Evolutionary conservation across 2,329 filamentous ascomycete species (phyloP).

Genomic region (Cladosporium oxysporum): DNA sequence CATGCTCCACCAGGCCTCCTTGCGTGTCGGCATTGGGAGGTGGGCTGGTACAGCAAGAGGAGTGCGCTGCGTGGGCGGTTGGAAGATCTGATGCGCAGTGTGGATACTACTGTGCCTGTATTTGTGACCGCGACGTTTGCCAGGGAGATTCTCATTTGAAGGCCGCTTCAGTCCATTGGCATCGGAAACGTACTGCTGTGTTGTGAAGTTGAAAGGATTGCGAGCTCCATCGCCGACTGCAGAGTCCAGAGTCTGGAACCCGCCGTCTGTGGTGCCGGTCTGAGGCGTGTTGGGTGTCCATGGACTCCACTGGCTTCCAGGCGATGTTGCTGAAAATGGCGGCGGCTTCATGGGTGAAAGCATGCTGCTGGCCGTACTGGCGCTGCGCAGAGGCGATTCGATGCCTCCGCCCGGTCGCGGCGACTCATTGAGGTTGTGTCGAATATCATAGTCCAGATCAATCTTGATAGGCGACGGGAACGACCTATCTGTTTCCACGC

Average conservation of each 20-base stretch:
- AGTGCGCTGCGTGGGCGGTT: conserved; percentile 78
- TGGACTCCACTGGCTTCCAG: conserved; percentile 29
- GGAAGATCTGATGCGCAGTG: conserved; percentile 84
- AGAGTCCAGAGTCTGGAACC: conserved; percentile 30
- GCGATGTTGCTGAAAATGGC: conserved; percentile 29
- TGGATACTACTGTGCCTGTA: conserved; percentile 93
- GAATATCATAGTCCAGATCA: conserved; percentile 36
- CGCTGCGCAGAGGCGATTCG: conserved; percentile 12
- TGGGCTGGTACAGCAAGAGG: conserved; percentile 89
- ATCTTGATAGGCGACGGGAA: conserved; percentile 30
- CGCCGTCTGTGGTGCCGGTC: conserved; percentile 34
- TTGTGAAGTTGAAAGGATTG: conserved; percentile 94
- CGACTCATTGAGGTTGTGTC: conserved; percentile 32
- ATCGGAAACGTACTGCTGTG: conserved; percentile 51
- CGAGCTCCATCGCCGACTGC: conserved; percentile 36
- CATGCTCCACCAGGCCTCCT: conserved; percentile 88
- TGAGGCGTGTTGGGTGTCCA: conserved; percentile 39
- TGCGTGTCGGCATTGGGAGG: conserved; percentile 84
- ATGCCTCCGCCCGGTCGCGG: background rate
- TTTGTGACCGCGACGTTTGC: conserved; percentile 89
- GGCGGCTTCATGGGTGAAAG: conserved; percentile 34
- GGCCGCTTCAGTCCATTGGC: conserved; percentile 14
- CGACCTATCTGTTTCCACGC: conserved; percentile 15
- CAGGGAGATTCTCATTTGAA: conserved; percentile 39
- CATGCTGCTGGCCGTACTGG: conserved; percentile 29